A percentile compares a stretch with the other conserved stretches of the same genome.
These are phyloP conservation scores for Sporothrix inflata DNA, from an alignment of 2,329 filamentous ascomycete species.

Conservation along the genomic window DNA sequence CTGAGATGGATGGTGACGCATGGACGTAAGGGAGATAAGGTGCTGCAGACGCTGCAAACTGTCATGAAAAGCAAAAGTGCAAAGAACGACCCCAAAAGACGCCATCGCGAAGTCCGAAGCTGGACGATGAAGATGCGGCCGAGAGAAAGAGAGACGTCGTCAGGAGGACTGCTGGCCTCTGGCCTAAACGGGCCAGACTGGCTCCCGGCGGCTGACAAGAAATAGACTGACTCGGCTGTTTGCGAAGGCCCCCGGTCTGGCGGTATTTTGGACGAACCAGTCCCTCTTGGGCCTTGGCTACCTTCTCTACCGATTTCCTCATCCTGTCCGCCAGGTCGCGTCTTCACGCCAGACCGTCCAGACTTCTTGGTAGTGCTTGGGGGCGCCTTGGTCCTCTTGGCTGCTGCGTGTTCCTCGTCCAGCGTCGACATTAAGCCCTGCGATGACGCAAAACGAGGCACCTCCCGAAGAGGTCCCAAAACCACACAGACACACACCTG, in stretches of 20 bases:
- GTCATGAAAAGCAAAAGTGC: neutral
- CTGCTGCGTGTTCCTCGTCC: neutral
- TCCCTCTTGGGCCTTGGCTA: too few species aligned
- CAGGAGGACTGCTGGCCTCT: neutral
- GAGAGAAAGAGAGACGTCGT: neutral
- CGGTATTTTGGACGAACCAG: neutral
- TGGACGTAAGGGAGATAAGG: neutral
- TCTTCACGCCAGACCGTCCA: neutral
- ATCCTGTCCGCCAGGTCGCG: neutral
- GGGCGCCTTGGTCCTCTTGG: neutral
- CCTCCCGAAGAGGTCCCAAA: neutral
- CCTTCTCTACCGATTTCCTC: neutral
- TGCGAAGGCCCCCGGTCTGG: slow-evolving; percentile 9
- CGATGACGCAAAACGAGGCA: slow-evolving; percentile 24
- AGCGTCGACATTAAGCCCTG: slow-evolving; percentile 25
- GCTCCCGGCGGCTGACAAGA: neutral
- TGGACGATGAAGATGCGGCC: too few species aligned
- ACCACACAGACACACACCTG: neutral
- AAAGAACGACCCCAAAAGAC: neutral
- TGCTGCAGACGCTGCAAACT: neutral
- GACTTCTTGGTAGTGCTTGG: neutral
- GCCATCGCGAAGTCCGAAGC: neutral
- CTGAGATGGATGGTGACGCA: neutral
- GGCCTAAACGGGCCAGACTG: neutral
- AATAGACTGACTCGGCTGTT: slow-evolving; percentile 17